Base-by-base conservation (phyloP, 2,329 filamentous ascomycete species). In the Cordyceps farinosa region DNA sequence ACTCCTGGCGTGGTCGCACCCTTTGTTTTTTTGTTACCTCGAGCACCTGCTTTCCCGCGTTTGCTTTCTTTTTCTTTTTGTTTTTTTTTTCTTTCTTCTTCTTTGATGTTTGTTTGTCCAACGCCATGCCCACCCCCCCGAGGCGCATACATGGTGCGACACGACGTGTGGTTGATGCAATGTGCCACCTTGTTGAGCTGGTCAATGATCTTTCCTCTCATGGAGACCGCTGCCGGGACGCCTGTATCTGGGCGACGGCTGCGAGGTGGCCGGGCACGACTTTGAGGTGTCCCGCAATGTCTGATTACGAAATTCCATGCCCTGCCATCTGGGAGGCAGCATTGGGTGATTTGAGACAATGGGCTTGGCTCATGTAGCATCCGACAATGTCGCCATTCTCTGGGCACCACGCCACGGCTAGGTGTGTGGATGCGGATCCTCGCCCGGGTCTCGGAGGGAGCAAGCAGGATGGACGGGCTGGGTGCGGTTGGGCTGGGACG, bases 1-100 rank as follows among this genome's bases (percentile, higher is more conserved):
- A 77, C 71, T 77, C 75, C 75, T 77, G 75, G 73, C 74, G 75
- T 75, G 75, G 75, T 77, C 75, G 61, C 27, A 48, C 42, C 62
- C 36, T 48, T 63, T 42, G 64, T 15, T 8, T 34, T 22, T 22
- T 55, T 42, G 13, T 13, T 2, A 11, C 22, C 22, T 15, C 38
- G 15, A 34, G 3, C 45, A 50, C n/a, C 6, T 40, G 13, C 38
- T 22, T 50, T 56, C 40, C 15, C 34, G 32, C 15, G 38, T 9
- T 13, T 40, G 9, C 8, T 38, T 38, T n/a, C 34, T 36, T 40
- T 40, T n/a, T 40, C n/a, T 30, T 45, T 17, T 11, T 44, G 32
- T 13, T 15, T 63, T 29, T 34, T 34, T 57, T 11, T 11, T 55
- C 42, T 27, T 30, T 40, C 5, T 40, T 44, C 27, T 11, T 2